Evolutionary conservation across 495 filamentous ascomycete genomes (phyloP).

Genomic region (Neurospora sp.): DNA sequence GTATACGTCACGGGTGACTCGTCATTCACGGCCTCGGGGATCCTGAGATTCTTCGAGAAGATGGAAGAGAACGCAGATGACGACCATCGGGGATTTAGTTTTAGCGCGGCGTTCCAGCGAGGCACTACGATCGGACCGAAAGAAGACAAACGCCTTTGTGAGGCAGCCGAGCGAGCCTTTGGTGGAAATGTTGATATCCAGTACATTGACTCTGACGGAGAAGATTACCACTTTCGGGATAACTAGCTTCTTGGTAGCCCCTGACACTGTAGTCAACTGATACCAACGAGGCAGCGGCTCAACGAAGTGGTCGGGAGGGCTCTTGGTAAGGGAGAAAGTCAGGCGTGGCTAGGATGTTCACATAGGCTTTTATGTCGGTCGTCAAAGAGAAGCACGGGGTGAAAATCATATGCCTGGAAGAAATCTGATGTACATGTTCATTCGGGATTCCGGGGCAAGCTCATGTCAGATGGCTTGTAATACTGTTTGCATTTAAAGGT

Average conservation of each 20-base stretch:
- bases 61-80: conserved; percentile 24
- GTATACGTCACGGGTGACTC: conserved; percentile 40
- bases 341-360: not conserved
- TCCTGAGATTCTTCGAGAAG: conserved; percentile 36
- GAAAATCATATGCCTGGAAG: not conserved
- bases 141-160: not conserved
- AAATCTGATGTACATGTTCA: not conserved
- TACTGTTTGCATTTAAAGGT: not conserved
- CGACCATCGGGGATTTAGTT: conserved; percentile 12
- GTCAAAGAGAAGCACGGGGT: not conserved
- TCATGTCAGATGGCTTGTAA: not conserved
- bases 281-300: not conserved
- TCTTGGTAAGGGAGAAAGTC: not conserved
- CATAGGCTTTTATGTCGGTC: not conserved
- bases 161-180: not conserved
- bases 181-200: not conserved
- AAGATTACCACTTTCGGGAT: not conserved
- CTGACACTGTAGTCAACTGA: not conserved
- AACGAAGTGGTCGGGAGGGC: not conserved
- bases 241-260: not conserved
- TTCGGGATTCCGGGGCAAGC: not conserved
- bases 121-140: not conserved
- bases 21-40: conserved; percentile 33
- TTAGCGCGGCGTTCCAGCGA: not conserved
- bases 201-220: not conserved